These are phyloP conservation scores for Claviceps cyperi DNA, from an alignment of 2,329 filamentous ascomycete species.

Conservation along the genomic window DNA sequence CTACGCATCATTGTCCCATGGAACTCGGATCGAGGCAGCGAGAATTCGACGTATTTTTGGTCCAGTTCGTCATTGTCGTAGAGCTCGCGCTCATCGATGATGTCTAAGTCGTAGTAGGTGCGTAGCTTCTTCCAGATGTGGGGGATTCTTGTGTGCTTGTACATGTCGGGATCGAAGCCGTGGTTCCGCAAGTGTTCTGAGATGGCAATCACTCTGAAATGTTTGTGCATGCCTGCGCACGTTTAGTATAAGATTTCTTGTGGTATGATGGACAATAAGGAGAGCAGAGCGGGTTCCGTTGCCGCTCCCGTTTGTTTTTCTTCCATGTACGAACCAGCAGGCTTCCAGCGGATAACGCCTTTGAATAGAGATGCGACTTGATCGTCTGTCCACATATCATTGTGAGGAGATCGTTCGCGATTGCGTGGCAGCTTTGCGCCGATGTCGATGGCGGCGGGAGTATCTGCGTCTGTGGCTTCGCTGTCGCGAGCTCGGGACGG, in stretches of 20 bases:
- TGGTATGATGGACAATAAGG: not conserved
- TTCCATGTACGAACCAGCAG: conserved; percentile 51
- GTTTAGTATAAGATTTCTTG: not conserved
- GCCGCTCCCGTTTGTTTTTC: not conserved
- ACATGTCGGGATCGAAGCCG: conserved; percentile 56
- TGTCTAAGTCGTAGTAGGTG: conserved; percentile 70
- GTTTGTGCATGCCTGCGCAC: conserved; percentile 67
- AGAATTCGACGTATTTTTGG: conserved; percentile 52
- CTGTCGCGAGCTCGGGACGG: conserved; percentile 38
- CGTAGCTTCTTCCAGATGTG: conserved; percentile 84
- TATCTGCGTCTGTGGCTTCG: conserved; percentile 46
- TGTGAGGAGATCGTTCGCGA: conserved; percentile 15
- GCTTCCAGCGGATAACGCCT: conserved; percentile 86
- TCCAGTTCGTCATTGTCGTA: conserved; percentile 44
- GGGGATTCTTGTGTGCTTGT: conserved; percentile 72
- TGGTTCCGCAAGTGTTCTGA: conserved; percentile 67
- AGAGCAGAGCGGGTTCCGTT: not conserved
- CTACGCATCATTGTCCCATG: conserved; percentile 32
- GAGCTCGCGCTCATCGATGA: conserved; percentile 73
- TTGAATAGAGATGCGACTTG: conserved; percentile 90
- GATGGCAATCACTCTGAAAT: conserved; percentile 83
- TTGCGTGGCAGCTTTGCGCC: conserved; percentile 14
- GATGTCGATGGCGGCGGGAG: conserved; percentile 39
- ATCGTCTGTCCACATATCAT: conserved; percentile 85
- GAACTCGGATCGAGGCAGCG: conserved; percentile 37